A percentile compares a stretch with the other conserved stretches of the same genome.
phyloP scores from a whole-genome alignment of 202 grass and related monocot species.

The Setaria italica region DNA sequence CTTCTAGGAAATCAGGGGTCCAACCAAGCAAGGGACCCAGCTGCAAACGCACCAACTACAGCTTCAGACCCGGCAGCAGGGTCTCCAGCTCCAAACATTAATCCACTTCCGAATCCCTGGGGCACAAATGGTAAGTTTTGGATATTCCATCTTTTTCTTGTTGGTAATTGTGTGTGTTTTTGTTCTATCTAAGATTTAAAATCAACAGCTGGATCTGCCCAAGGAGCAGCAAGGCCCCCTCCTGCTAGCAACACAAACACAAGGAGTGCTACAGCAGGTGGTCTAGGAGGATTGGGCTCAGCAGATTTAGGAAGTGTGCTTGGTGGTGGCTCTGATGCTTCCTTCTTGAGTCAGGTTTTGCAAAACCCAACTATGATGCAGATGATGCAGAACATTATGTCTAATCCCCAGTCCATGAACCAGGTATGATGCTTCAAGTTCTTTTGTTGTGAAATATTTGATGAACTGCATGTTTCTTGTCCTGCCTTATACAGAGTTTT shows the following conservation, averaged over 20 bases:
- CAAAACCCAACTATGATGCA: conserved; percentile 89
- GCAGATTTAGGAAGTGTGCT: conserved; percentile 64
- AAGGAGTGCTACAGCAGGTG: conserved; percentile 44
- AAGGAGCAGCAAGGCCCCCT: conserved; percentile 55
- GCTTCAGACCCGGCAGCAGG: conserved; percentile 61
- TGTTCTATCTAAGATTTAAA: conserved; percentile 33
- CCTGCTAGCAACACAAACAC: conserved; percentile 48
- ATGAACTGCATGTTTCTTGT: conserved; percentile 30
- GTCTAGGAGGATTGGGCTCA: conserved; percentile 59
- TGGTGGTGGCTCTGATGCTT: conserved; percentile 67
- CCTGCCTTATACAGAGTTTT: conserved; percentile 11
- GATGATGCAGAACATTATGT: conserved; percentile 86
- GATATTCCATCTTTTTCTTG: conserved; percentile 4
- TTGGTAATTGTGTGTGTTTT: conserved; percentile 28
- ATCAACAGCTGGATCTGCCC: conserved; percentile 58
- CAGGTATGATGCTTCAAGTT: conserved; percentile 60
- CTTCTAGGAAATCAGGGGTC: conserved; percentile 76
- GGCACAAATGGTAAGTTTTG: conserved; percentile 63
- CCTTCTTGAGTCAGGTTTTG: conserved; percentile 65
- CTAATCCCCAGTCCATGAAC: conserved; percentile 86
- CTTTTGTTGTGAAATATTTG: conserved; percentile 23
- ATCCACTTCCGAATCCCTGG: conserved; percentile 96
- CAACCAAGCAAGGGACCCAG: conserved; percentile 51
- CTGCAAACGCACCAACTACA: conserved; percentile 52
- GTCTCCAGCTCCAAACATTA: conserved; percentile 80